Evolutionary conservation across 352 stramenopile species (phyloP), one percentile per base, ranked within the genome.

Genomic region (Pythium brachiatum): DNA sequence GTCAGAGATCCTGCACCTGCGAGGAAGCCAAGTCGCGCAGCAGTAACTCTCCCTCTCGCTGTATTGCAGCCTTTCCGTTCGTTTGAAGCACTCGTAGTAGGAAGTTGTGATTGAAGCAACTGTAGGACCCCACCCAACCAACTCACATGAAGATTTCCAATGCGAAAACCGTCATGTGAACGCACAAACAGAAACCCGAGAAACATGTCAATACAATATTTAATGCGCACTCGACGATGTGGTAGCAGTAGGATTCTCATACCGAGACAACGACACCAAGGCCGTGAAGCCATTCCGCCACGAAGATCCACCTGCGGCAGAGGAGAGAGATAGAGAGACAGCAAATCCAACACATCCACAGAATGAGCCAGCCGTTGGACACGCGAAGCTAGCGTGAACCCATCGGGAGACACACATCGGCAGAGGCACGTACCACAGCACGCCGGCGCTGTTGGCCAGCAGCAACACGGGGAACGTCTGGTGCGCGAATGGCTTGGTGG

Each of bases 1-100:
- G 20, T 74, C 83, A 1, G 65, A 92, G 70, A 92, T 92, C 57
- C 57, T 92, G 48, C 83, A 92, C 56, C 70, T 92, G 4, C 73
- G 76, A n/a, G 79, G 77, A 18, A 72, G 60, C 34, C 65, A 72
- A 47, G 59, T 64, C n/a, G 65, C 50, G n/a, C 59, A 67, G 50
- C 65, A 72, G 55, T 72, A 47, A 62, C 27, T 16, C 20, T 16
- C 7, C 31, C 1, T 9, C 23, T 52, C 39, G 18, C 48, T 2
- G 27, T 21, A 23, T 6, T 52, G 21, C 21, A 44, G 60, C 61
- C n/a, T 57, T 29, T 23, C 36, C 15, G 27, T 61, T 52, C 41
- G 25, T 26, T 52, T 36, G 50, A 39, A 57, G 47, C 47, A 64
- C 50, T 60, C 26, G 58, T 65, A 68, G 54, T 64, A 64, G 41